Percentiles rank a stretch among this genome's conserved stretches.
Conservation (phyloP, 1,284 basidiomycete genomes). For the Malassezia caprae region DNA sequence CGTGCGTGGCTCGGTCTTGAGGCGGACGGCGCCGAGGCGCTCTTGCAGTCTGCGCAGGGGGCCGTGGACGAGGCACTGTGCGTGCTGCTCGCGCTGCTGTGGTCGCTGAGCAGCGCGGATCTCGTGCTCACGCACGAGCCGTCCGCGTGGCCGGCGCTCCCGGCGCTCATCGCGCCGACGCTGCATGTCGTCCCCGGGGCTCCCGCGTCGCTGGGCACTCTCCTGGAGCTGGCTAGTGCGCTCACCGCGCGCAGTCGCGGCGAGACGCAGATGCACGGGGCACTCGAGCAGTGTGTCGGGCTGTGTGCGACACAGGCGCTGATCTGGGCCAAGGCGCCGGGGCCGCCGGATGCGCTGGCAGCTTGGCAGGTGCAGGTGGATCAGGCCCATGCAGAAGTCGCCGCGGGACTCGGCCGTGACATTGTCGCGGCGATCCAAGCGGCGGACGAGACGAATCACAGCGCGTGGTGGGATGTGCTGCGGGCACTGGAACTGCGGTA, state of each 20-base stretch:
- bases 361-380: neutral
- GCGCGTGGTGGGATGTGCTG: slow-evolving; percentile 5
- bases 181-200: slow-evolving; percentile 27
- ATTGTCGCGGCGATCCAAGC: slow-evolving; percentile 11
- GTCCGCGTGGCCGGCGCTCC: slow-evolving; percentile 62
- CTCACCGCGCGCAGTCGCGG: neutral
- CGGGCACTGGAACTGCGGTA: neutral
- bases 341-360: neutral
- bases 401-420: slow-evolving; percentile 16
- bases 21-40: slow-evolving; percentile 61
- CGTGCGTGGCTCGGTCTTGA: slow-evolving; percentile 60
- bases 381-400: slow-evolving; percentile 10
- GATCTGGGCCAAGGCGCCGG: slow-evolving; percentile 6
- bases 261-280: neutral
- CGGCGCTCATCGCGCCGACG: slow-evolving; percentile 21
- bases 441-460: neutral
- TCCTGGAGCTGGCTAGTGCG: slow-evolving; percentile 24
- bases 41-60: slow-evolving; percentile 52
- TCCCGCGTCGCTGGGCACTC: slow-evolving; percentile 39
- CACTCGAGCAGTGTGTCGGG: slow-evolving; percentile 10
- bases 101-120: slow-evolving; percentile 63
- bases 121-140: slow-evolving; percentile 58
- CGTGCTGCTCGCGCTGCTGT: slow-evolving; percentile 56
- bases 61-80: slow-evolving; percentile 24
- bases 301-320: slow-evolving; percentile 14